These are phyloP conservation scores for Panaeolus cyanescens DNA, from an alignment of 768 basidiomycete species.

Conservation along the genomic window DNA sequence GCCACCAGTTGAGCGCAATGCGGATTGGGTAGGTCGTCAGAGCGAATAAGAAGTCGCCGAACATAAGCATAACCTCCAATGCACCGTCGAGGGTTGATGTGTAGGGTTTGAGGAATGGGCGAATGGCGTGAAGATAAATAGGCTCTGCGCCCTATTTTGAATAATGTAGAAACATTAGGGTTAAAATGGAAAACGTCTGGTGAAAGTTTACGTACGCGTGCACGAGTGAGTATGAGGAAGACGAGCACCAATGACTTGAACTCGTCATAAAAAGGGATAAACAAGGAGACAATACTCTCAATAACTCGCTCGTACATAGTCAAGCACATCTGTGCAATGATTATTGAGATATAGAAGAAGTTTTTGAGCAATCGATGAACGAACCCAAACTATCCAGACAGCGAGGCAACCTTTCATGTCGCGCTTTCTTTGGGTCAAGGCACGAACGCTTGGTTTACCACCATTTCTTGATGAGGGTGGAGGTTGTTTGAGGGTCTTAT, in stretches of 20 bases:
- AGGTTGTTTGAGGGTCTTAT: slow-evolving; percentile 77
- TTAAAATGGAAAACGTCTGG: not conserved
- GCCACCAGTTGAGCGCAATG: slow-evolving; percentile 38
- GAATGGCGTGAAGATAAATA: slow-evolving; percentile 77
- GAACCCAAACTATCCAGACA: slow-evolving; percentile 87
- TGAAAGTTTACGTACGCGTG: slow-evolving; percentile 52
- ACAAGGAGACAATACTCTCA: slow-evolving; percentile 65
- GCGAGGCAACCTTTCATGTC: slow-evolving; percentile 84
- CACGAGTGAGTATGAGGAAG: slow-evolving; percentile 76
- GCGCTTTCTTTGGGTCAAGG: slow-evolving; percentile 75
- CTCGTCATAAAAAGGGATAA: slow-evolving; percentile 85
- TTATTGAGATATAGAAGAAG: slow-evolving; percentile 5
- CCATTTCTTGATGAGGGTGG: slow-evolving; percentile 54
- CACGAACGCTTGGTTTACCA: slow-evolving; percentile 65
- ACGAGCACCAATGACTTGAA: slow-evolving; percentile 73
- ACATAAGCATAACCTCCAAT: slow-evolving; percentile 59
- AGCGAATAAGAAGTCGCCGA: slow-evolving; percentile 63
- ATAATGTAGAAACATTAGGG: not conserved
- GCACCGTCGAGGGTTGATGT: slow-evolving; percentile 62
- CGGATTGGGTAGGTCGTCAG: slow-evolving; percentile 41
- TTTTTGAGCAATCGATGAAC: slow-evolving; percentile 16
- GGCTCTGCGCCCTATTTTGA: slow-evolving; percentile 77
- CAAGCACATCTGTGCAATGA: slow-evolving; percentile 59
- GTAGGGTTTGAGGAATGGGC: slow-evolving; percentile 79
- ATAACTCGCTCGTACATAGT: slow-evolving; percentile 65